Evolutionary conservation across 306 rosid species (phyloP).

Genomic region (Malus orientalis): DNA sequence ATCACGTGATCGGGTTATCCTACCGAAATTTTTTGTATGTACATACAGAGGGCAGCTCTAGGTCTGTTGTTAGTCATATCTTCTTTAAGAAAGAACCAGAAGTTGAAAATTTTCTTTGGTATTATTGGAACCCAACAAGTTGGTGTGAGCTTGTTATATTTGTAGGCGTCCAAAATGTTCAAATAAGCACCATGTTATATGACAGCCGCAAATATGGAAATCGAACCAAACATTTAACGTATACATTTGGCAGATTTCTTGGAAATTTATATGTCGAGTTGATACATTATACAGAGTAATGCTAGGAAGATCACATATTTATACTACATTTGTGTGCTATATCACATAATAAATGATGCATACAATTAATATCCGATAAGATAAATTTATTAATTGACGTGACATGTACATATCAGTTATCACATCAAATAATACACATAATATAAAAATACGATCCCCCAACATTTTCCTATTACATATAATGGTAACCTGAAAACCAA

Average conservation of each 20-base stretch:
- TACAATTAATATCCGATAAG: no score
- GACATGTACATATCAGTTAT: no score
- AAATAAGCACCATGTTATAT: neutral
- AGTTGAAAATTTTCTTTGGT: neutral
- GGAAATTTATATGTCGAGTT: neutral
- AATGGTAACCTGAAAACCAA: neutral
- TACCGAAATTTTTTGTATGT: no score
- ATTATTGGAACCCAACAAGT: neutral
- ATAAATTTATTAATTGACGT: no score
- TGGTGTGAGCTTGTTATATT: neutral
- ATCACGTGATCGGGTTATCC: neutral
- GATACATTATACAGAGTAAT: neutral
- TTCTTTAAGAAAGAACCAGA: neutral
- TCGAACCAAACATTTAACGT: neutral
- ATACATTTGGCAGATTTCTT: neutral
- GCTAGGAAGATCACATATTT: no score
- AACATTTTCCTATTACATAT: neutral
- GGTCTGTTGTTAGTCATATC: neutral
- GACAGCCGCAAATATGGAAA: conserved; percentile 6
- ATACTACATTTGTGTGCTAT: no score
- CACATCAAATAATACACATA: no score
- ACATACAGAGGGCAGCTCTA: neutral
- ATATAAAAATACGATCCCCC: neutral
- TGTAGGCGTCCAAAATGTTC: neutral
- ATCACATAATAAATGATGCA: no score